A percentile compares a stretch with the other conserved stretches of the same genome.
phyloP scores from a whole-genome alignment of 768 basidiomycete species.

The Gymnopilus junonius region DNA sequence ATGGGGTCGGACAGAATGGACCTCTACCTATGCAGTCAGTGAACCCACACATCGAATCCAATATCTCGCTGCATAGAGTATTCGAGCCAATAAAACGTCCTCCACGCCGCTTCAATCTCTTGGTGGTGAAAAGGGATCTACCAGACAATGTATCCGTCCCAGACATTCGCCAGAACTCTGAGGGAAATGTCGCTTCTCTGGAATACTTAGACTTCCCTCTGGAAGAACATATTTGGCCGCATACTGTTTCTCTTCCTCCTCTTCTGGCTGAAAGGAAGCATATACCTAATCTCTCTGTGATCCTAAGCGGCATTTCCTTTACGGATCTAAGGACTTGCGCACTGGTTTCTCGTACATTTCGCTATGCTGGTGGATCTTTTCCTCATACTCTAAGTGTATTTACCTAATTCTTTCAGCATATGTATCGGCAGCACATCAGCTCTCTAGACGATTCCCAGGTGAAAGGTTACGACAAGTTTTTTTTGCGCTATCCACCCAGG shows the following conservation, averaged over 20 bases:
- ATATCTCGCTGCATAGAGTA: background rate
- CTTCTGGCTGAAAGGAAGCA: conserved; percentile 59
- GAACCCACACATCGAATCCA: background rate
- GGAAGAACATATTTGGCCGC: conserved; percentile 42
- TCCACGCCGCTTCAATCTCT: conserved; percentile 4
- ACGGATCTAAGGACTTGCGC: conserved; percentile 48
- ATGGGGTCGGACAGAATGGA: background rate
- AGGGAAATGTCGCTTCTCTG: background rate
- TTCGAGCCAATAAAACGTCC: too few relatives aligned
- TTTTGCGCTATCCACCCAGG: conserved; percentile 39
- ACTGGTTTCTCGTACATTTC: conserved; percentile 48
- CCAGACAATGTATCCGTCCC: background rate
- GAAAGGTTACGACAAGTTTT: conserved; percentile 46
- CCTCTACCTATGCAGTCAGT: background rate
- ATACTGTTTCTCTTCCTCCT: conserved; percentile 59
- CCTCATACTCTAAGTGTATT: background rate
- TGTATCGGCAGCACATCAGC: conserved; percentile 58
- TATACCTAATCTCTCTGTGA: conserved; percentile 54
- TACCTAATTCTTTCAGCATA: conserved; percentile 47
- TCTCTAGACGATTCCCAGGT: conserved; percentile 54
- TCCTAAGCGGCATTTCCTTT: conserved; percentile 52
- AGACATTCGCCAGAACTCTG: background rate
- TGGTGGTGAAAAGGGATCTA: background rate
- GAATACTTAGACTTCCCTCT: conserved; percentile 30
- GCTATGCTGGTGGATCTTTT: conserved; percentile 15